Evolutionary conservation across 768 basidiomycete species (phyloP).

Genomic region (Tricholoma furcatifolium): DNA sequence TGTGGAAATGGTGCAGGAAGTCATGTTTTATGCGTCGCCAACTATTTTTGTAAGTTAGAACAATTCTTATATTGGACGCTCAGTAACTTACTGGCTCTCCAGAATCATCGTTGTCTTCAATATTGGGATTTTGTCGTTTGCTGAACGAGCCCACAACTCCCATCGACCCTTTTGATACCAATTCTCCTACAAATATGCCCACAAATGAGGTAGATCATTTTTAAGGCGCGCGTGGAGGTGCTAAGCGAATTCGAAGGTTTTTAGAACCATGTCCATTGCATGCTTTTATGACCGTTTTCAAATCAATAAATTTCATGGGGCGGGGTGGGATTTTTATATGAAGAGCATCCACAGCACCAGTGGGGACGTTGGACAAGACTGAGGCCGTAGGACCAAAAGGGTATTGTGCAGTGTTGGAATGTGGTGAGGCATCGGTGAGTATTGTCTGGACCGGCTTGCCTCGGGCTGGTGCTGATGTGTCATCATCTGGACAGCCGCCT

Average conservation of each 20-base stretch:
- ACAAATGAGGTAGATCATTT: neutral
- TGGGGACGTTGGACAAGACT: neutral
- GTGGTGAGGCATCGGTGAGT: too few relatives aligned
- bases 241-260: neutral
- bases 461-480: too few relatives aligned
- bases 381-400: too few relatives aligned
- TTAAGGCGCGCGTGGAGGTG: neutral
- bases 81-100: slow-evolving; percentile 1
- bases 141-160: neutral
- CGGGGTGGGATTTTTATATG: neutral
- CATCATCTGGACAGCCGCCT: too few relatives aligned
- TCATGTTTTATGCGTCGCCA: slow-evolving; percentile 33
- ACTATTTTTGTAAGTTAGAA: slow-evolving; percentile 12
- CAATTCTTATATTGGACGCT: too few relatives aligned
- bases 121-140: neutral
- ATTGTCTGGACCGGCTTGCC: too few relatives aligned
- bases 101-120: slow-evolving; percentile 2
- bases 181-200: neutral
- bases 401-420: too few relatives aligned
- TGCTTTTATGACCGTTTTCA: neutral
- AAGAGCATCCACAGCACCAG: neutral
- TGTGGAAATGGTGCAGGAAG: slow-evolving; percentile 31
- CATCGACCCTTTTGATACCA: slow-evolving; percentile 1
- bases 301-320: neutral
- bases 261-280: neutral